Conservation (phyloP, 1,284 basidiomycete genomes). For the Amylostereum areolatum region DNA sequence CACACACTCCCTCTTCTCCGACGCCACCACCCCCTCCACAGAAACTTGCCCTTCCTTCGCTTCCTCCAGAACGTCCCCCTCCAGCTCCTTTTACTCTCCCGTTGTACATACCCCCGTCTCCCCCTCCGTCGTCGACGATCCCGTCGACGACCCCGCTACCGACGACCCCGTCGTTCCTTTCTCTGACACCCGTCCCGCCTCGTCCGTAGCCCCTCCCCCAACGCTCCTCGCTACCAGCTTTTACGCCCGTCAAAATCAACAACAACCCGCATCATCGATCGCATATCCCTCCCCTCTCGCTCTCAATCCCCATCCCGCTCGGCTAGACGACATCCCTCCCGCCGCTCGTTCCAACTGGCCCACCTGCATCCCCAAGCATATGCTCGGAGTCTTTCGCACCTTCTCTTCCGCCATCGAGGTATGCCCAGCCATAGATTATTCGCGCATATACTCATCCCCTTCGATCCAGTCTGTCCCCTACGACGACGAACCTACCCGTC, state of each 20-base stretch:
- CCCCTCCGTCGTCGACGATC: background rate
- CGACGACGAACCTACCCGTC: slow-evolving; percentile 3
- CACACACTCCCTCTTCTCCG: background rate
- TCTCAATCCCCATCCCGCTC: background rate
- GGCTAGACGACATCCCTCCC: slow-evolving; percentile 2
- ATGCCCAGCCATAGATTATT: background rate
- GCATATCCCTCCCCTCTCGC: background rate
- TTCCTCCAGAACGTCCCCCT: slow-evolving; percentile 4
- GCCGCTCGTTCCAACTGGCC: slow-evolving; percentile 7
- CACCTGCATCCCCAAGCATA: slow-evolving; percentile 11
- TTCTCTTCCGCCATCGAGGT: slow-evolving; percentile 7
- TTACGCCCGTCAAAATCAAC: too few species aligned
- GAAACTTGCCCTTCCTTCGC: slow-evolving; percentile 4
- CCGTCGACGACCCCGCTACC: background rate
- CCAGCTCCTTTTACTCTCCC: background rate
- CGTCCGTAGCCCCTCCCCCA: too few species aligned
- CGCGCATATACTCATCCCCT: background rate
- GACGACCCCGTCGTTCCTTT: background rate
- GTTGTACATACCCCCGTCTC: slow-evolving; percentile 2
- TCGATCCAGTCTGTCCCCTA: background rate
- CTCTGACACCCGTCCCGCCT: background rate
- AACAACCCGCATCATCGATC: too few species aligned
- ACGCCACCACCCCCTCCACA: slow-evolving; percentile 3
- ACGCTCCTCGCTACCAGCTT: too few species aligned
- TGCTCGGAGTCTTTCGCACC: slow-evolving; percentile 15